Evolutionary conservation across 2,329 filamentous ascomycete species (phyloP), one percentile per base, ranked within the genome.

Genomic region (Mycosphaerella arachidis): DNA sequence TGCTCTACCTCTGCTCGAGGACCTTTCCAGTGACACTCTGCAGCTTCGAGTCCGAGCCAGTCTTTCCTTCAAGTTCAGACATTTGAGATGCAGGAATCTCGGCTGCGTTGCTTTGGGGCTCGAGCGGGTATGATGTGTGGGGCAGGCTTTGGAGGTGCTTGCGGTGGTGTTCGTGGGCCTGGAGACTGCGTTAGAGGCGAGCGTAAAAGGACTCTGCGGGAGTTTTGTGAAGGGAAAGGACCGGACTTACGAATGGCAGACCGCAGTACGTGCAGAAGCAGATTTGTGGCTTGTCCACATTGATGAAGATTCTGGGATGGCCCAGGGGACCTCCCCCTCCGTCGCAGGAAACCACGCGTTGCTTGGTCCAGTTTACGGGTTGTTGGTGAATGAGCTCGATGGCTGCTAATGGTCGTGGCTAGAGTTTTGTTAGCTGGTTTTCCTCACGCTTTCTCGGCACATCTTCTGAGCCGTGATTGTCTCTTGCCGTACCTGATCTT

Each of bases 341-440:
- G 71, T 97, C 92, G 74, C 94, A 99, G 48, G 87, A 86, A 55
- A 95, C 93, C 53, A 90, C 77, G 63, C 87, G 85, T 65, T 90
- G 84, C 74, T 96, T 88, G 61, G 88, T 90, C 93, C 94, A 99
- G 75, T 86, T 84, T 37, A 99, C 94, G 20, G 92, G 93, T 77
- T 97, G 89, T 81, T 92, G 88, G 83, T 99, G 94, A 72, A 97
- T 92, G 75, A 99, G 85, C 68, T 95, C 91, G 72, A 99, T 99
- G 63, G 94, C 94, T 33, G 94, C 88, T 72, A 87, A 83, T 31
- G 94, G 89, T 79, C 88, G 89, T 65, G 94, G 94, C 94, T 97
- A 73, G 63, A 61, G 31, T 16, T 2, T 20, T 50, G 58, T 68
- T 54, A 74, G 71, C 69, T 53, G 62, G 57, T 62, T 10, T 35